These are phyloP conservation scores for Stylonectria norvegica DNA, from an alignment of 2,329 filamentous ascomycete species.

Conservation along the genomic window DNA sequence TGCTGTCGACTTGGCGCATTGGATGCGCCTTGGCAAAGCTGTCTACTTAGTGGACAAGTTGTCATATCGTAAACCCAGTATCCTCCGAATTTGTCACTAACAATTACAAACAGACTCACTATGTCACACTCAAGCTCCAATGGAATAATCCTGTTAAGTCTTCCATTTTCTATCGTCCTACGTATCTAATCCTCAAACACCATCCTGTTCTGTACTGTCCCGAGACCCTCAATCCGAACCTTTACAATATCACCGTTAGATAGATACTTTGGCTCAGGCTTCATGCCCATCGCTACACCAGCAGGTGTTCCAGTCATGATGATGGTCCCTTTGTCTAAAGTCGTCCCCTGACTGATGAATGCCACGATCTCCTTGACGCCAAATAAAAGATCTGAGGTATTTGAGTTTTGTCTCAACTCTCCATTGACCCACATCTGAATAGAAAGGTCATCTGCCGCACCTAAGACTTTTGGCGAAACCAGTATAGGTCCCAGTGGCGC, in stretches of 20 bases:
- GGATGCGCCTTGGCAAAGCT: no score
- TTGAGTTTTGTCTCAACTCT: conserved; percentile 41
- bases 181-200: no score
- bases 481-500: conserved; percentile 47
- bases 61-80: no score
- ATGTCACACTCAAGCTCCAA: no score
- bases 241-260: neutral
- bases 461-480: conserved; percentile 17
- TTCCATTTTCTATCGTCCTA: no score
- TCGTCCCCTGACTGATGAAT: conserved; percentile 35
- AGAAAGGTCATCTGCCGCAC: conserved; percentile 35
- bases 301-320: conserved; percentile 41
- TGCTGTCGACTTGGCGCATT: no score
- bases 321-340: conserved; percentile 42
- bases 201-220: neutral
- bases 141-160: no score
- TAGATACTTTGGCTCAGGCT: neutral
- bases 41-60: no score
- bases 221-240: neutral
- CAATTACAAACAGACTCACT: no score
- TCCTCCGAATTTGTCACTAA: no score
- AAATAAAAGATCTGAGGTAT: conserved; percentile 44
- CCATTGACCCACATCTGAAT: conserved; percentile 47
- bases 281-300: conserved; percentile 2
- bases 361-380: conserved; percentile 36